Base-by-base conservation (phyloP, 495 filamentous ascomycete genomes). In the Xylaria curta region DNA sequence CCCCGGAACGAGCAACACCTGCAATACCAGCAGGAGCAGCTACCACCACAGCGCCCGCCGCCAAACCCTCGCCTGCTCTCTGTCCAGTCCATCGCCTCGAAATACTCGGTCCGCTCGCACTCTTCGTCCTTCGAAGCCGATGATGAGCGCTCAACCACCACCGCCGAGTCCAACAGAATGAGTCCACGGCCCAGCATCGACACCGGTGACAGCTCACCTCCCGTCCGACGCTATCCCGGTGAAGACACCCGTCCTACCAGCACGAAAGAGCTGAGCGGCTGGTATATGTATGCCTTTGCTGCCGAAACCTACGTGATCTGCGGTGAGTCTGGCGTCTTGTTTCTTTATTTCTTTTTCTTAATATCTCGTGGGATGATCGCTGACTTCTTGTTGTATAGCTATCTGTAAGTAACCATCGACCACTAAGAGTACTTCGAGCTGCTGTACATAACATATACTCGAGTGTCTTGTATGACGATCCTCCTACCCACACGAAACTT, bases 261-360 rank as follows among this genome's bases (percentile, higher is more conserved):
- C 78, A 85, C 82, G 72, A 94, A 92, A 79, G 96, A 99, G 85
- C 88, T 98, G 42, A 87, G 88, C 13, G 96, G 96, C 67, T 99
- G 95, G 93, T 98, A 97, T 81, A 92, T 92, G 72, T 98, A 99
- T 85, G 93, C 91, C 58, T 99, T 95, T 87, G 96, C 96, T 24
- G 94, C 95, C n/a, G 96, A 99, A 81, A 94, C 97, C 53, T 99
- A 97, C 78, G 93, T 97, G 15, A 92, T 99, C 49, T 99, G 96
- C 79, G 95, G 95, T 90, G 86, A 86, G 85, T 86, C 77, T 4
- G 4, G 28, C 17, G 42, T 19, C 13, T 26, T 46, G 73, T 53
- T 73, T 38, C 6, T 38, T 38, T 38, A 1, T 38, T 1, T 38
- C 8, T 38, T 38, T 38, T 38, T 8, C 1, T 8, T 38, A 8